A percentile compares a stretch with the other conserved stretches of the same genome.
Conservation (phyloP, 1,284 basidiomycete genomes). For the Xerocomus minutiporus region DNA sequence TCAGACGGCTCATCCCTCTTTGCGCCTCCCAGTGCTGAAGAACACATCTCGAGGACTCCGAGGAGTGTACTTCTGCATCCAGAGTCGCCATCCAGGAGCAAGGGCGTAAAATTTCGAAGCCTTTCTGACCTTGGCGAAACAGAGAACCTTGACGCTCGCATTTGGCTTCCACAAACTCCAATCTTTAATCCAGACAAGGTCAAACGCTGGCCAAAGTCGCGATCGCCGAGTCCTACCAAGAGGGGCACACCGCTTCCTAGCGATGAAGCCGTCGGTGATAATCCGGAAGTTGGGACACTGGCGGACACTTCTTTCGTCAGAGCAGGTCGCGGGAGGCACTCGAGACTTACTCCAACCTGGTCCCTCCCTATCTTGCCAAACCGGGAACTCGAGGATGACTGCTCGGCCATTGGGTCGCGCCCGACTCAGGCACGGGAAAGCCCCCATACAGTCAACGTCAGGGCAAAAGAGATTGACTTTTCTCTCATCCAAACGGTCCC, state of each 20-base stretch:
- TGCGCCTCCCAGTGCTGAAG: constrained; percentile 6
- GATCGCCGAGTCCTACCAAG: constrained; percentile 23
- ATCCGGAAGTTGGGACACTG: background rate
- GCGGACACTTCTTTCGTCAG: constrained; percentile 20
- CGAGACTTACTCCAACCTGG: constrained; percentile 16
- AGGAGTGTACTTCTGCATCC: constrained; percentile 11
- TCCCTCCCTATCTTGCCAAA: constrained; percentile 22
- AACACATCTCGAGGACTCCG: constrained; percentile 5
- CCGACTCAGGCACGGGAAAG: background rate
- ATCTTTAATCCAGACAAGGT: constrained; percentile 28
- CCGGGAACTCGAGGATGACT: background rate
- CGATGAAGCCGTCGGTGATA: background rate
- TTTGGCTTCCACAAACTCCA: constrained; percentile 28
- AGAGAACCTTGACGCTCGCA: constrained; percentile 21
- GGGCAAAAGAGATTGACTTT: background rate
- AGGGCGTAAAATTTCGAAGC: constrained; percentile 22
- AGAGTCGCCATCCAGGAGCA: constrained; percentile 4
- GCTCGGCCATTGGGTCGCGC: background rate
- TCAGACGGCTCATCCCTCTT: constrained; percentile 8
- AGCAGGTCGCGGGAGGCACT: constrained; percentile 20
- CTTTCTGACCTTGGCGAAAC: constrained; percentile 18
- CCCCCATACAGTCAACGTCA: background rate
- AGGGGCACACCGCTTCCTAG: background rate
- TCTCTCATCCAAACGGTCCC: constrained; percentile 26
- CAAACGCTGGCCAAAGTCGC: constrained; percentile 20